Percentiles rank a stretch among this genome's conserved stretches.
Evolutionary conservation across 345 rosid species (phyloP).

Genomic region (Anacardium occidentale): DNA sequence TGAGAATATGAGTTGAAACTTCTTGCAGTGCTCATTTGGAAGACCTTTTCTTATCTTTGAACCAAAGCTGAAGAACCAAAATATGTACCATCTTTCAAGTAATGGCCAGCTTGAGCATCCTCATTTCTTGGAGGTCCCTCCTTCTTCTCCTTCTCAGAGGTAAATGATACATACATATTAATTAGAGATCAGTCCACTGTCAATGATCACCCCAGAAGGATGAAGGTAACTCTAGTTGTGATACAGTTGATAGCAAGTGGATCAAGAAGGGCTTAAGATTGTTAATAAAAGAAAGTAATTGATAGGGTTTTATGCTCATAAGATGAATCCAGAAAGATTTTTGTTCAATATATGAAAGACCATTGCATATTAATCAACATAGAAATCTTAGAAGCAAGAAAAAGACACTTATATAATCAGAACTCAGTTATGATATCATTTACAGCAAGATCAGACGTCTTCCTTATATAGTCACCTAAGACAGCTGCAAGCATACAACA

Average conservation of each 20-base stretch:
- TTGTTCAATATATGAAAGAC: not conserved
- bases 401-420: too few relatives aligned
- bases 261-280: slow-evolving; percentile 17
- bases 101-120: slow-evolving; percentile 75
- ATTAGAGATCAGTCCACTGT: slow-evolving; percentile 36
- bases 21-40: not conserved
- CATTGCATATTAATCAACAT: not conserved
- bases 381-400: too few relatives aligned
- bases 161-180: slow-evolving; percentile 1
- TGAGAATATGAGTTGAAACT: not conserved
- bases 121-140: slow-evolving; percentile 64
- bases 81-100: slow-evolving; percentile 59
- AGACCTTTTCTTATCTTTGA: slow-evolving; percentile 7
- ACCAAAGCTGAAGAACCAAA: slow-evolving; percentile 25
- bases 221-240: slow-evolving; percentile 47
- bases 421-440: not conserved
- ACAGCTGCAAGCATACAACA: slow-evolving; percentile 9
- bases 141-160: slow-evolving; percentile 59
- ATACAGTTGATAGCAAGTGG: slow-evolving; percentile 61
- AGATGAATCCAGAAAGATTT: not conserved
- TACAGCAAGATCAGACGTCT: not conserved
- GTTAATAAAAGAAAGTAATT: not conserved
- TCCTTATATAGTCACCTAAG: not conserved
- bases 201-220: slow-evolving; percentile 36
- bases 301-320: not conserved